Base-by-base conservation (phyloP, 2,329 filamentous ascomycete species). In the Chalara sp. region DNA sequence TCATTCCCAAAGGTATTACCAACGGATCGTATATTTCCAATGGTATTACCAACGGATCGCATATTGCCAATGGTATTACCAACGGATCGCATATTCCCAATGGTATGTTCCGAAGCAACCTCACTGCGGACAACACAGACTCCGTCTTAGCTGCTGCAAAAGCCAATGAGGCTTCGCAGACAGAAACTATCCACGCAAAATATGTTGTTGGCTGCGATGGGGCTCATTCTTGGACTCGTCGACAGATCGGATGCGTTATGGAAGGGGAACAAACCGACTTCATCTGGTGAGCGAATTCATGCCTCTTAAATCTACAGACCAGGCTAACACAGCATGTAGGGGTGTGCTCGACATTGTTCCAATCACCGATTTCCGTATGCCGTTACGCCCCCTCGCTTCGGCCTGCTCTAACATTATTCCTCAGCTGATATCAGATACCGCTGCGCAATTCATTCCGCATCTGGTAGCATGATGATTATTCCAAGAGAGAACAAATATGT, bases 161-260 rank as follows among this genome's bases (percentile, higher is more conserved):
- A 29, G 62, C 61, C 37, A 70, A 65, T 50, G 72, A 61, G 11
- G 63, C 66, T 5, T 76, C 79, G 35, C 79, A 7, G n/a, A n/a
- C n/a, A 10, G 80, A 78, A 4, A 67, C 67, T 0, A 68, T 84
- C 1, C 73, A 69, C 37, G 74, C 78, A 8, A 84, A 84, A 62
- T 88, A 86, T 56, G 70, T 88, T 41, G 72, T 89, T 5, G 84
- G 84, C 0, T 82, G 79, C 50, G 74, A 77, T 53, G 74, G 74
- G 7, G 77, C 78, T 0, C 78, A 80, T 57, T 78, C 74, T 43
- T 67, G 67, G 11, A 69, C 79, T 4, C 71, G 79, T 11, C 71
- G 69, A 47, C 72, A 74, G 0, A 66, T 81, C 2, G 75, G 76
- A 2, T 75, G 74, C 44, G 49, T 70, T 31, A 81, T 86, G 77